Evolutionary conservation across 371 early-diverging fungal genomes (phyloP).

Genomic region (Smittium culicis): DNA sequence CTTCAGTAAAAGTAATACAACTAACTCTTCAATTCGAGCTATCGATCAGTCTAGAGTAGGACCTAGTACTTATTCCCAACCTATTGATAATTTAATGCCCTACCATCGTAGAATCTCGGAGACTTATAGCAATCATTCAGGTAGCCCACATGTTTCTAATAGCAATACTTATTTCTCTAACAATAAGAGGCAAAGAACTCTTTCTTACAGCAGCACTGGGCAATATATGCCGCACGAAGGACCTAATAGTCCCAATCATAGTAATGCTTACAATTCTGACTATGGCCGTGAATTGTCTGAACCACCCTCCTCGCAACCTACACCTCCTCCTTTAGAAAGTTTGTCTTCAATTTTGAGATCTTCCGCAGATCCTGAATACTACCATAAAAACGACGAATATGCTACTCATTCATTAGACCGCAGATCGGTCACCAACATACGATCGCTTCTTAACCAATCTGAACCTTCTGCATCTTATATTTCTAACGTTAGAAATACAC

Average conservation of each 20-base stretch:
- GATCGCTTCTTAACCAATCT: constrained; percentile 2
- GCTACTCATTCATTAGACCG: background rate
- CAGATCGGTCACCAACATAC: constrained; percentile 1
- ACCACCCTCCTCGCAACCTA: constrained; percentile 25
- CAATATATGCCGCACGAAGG: background rate
- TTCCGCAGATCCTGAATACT: constrained; percentile 10
- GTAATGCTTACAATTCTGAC: background rate
- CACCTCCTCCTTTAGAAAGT: constrained; percentile 28
- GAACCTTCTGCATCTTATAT: background rate
- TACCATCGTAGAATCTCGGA: no score
- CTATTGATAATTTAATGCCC: no score
- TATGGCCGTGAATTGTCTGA: constrained; percentile 18
- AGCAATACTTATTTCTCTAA: background rate
- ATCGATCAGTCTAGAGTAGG: background rate
- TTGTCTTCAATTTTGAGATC: constrained; percentile 23
- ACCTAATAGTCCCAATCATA: background rate
- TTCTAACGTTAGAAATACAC: background rate
- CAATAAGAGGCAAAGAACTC: background rate
- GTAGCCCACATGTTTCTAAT: background rate
- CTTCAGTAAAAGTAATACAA: background rate
- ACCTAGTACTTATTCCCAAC: background rate
- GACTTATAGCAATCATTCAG: background rate
- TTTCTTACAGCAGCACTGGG: background rate
- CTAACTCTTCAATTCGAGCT: background rate
- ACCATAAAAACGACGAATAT: background rate